These are phyloP conservation scores for Macadamia integrifolia DNA, from an alignment of 164 flowering plant species.

Conservation along the genomic window DNA sequence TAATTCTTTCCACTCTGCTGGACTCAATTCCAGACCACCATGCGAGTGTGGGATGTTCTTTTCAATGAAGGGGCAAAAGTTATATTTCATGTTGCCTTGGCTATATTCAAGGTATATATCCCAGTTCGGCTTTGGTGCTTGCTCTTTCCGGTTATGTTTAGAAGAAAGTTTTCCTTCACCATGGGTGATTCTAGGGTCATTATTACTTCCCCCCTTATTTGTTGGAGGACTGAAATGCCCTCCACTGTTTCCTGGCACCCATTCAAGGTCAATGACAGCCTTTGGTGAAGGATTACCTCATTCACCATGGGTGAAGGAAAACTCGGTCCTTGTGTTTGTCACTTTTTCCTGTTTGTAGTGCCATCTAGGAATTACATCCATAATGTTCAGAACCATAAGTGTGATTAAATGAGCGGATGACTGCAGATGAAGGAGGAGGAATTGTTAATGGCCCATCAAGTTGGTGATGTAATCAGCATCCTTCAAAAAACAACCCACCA, in stretches of 20 bases:
- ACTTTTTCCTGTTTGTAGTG: neutral
- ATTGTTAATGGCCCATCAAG: constrained; percentile 56
- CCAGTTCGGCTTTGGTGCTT: neutral
- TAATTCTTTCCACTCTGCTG: neutral
- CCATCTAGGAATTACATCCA: neutral
- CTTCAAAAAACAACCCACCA: constrained; percentile 62
- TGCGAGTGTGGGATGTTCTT: constrained; percentile 7
- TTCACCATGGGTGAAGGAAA: too few relatives aligned
- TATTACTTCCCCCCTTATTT: too few relatives aligned
- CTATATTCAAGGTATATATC: constrained; percentile 1
- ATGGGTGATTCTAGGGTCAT: too few relatives aligned
- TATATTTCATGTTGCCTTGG: constrained; percentile 6
- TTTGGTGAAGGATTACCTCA: too few relatives aligned
- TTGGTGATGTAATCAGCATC: constrained; percentile 62
- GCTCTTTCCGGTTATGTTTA: neutral
- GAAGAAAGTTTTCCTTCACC: too few relatives aligned
- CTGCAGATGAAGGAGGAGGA: constrained; percentile 74
- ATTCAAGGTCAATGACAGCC: too few relatives aligned
- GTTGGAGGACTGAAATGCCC: too few relatives aligned
- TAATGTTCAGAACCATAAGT: neutral
- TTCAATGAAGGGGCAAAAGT: neutral
- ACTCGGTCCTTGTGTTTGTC: neutral
- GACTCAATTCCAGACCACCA: neutral
- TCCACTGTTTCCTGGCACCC: too few relatives aligned
- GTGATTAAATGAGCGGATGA: neutral